These are phyloP conservation scores for Tylopilus felleus DNA, from an alignment of 768 basidiomycete species.

Conservation along the genomic window DNA sequence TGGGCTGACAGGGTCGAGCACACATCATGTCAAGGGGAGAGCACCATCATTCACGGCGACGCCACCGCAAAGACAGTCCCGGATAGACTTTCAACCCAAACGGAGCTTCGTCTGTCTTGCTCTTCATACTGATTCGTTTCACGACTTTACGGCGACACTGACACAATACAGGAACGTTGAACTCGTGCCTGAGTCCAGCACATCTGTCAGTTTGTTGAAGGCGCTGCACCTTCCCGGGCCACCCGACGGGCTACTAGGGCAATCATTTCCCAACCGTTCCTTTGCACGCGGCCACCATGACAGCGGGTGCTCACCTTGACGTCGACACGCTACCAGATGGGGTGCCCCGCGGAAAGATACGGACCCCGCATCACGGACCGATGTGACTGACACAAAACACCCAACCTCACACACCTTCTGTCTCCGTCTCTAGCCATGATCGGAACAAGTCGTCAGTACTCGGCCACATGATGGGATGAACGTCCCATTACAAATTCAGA, in stretches of 20 bases:
- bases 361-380: slow-evolving; percentile 5
- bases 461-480: background rate
- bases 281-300: slow-evolving; percentile 8
- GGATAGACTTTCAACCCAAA: too few species aligned
- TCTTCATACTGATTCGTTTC: too few species aligned
- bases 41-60: too few species aligned
- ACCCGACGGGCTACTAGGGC: background rate
- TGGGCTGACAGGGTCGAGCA: too few species aligned
- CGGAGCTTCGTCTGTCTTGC: too few species aligned
- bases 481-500: background rate
- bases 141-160: too few species aligned
- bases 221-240: background rate
- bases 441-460: slow-evolving; percentile 4
- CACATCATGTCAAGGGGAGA: too few species aligned
- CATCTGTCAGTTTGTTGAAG: background rate
- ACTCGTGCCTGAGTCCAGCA: slow-evolving; percentile 6
- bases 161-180: background rate
- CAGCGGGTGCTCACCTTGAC: slow-evolving; percentile 9
- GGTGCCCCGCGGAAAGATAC: slow-evolving; percentile 7
- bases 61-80: too few species aligned
- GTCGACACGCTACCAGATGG: background rate
- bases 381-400: background rate
- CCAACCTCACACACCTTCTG: background rate
- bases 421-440: slow-evolving; percentile 5
- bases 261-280: background rate